These are phyloP conservation scores for Fraxinus cuspidata DNA, from an alignment of 257 asterid species.

Conservation along the genomic window DNA sequence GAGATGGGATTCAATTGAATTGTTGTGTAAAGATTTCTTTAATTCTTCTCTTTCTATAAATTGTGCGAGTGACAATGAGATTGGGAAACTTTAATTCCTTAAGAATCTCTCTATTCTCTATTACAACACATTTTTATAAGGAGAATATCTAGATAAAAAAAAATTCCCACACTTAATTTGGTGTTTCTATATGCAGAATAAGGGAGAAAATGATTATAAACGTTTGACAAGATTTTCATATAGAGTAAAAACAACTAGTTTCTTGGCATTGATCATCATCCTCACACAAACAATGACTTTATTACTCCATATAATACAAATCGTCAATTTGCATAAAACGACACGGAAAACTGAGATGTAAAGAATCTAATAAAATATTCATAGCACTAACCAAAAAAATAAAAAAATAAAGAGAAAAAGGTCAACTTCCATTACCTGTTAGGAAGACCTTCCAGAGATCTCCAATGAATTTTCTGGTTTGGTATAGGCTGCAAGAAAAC, in stretches of 20 bases:
- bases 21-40: not conserved
- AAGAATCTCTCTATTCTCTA: not conserved
- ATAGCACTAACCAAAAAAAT: not conserved
- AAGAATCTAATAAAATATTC: not conserved
- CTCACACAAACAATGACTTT: not conserved
- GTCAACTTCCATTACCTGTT: conserved; percentile 53
- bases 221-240: not conserved
- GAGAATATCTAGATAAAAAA: not conserved
- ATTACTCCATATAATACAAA: not conserved
- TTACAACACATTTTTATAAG: not conserved
- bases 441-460: conserved; percentile 95
- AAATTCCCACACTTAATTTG: not conserved
- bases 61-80: not conserved
- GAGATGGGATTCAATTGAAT: not conserved
- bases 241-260: not conserved
- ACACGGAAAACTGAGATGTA: not conserved
- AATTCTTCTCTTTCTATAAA: not conserved
- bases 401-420: not conserved
- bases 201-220: not conserved
- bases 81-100: not conserved
- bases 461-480: conserved; percentile 96
- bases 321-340: not conserved
- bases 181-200: not conserved
- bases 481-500: conserved; percentile 63
- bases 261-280: not conserved